Evolutionary conservation across 306 rosid genomes (phyloP).

Genomic region (Vigna unguiculata): DNA sequence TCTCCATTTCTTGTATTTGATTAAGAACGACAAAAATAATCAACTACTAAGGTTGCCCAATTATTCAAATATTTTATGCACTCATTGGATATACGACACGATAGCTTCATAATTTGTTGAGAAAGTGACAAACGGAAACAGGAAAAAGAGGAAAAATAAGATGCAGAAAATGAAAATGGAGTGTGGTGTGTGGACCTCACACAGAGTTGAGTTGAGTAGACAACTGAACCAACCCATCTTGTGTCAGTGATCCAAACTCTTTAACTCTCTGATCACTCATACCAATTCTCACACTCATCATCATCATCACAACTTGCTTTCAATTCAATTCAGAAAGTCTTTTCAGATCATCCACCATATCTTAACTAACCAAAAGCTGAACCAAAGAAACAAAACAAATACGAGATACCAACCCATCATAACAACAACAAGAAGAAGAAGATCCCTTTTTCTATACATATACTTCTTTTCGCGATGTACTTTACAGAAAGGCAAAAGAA

Average conservation of each 20-base stretch:
- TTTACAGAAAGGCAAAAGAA: slow-evolving; percentile 39
- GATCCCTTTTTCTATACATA: slow-evolving; percentile 29
- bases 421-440: slow-evolving; percentile 28
- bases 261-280: slow-evolving; percentile 36
- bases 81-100: slow-evolving; percentile 19
- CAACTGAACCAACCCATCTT: slow-evolving; percentile 17
- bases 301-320: slow-evolving; percentile 39
- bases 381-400: slow-evolving; percentile 47
- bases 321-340: slow-evolving; percentile 36
- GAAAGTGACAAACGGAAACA: slow-evolving; percentile 38
- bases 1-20: slow-evolving; percentile 26
- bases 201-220: slow-evolving; percentile 32
- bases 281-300: slow-evolving; percentile 24
- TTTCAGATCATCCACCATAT: slow-evolving; percentile 51
- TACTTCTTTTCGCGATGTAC: slow-evolving; percentile 49
- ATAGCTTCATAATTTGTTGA: slow-evolving; percentile 31
- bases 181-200: slow-evolving; percentile 52
- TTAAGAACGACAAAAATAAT: background rate
- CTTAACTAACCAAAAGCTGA: slow-evolving; percentile 47
- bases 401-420: slow-evolving; percentile 45
- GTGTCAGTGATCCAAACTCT: slow-evolving; percentile 14
- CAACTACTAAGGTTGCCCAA: slow-evolving; percentile 14
- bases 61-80: slow-evolving; percentile 38
- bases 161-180: slow-evolving; percentile 28
- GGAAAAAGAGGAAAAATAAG: slow-evolving; percentile 22